Evolutionary conservation across 768 basidiomycete genomes (phyloP).

Genomic region (Pholiota conissans): DNA sequence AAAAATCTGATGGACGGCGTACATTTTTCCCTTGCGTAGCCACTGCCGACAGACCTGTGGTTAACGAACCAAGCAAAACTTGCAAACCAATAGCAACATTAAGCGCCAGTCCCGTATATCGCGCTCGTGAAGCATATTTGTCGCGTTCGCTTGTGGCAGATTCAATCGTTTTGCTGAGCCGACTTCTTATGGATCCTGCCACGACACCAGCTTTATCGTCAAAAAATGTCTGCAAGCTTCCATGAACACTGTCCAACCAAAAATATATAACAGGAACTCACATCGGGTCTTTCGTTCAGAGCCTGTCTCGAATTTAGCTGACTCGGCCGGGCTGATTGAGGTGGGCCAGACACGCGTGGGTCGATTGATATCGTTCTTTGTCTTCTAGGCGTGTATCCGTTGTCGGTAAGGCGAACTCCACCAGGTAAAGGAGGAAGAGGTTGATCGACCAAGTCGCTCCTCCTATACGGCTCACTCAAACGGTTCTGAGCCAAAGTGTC

Average conservation of each 20-base stretch:
- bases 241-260: too few species aligned
- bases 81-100: constrained; percentile 60
- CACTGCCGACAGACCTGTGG: constrained; percentile 58
- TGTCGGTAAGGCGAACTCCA: not conserved
- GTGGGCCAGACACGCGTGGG: not conserved
- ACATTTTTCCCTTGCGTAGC: constrained; percentile 40
- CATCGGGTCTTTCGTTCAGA: not conserved
- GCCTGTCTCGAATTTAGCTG: not conserved
- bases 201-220: not conserved
- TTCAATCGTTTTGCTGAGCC: constrained; percentile 51
- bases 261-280: not conserved
- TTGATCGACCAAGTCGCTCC: not conserved
- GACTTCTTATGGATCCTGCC: constrained; percentile 41
- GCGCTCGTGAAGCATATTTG: constrained; percentile 48
- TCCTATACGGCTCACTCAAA: not conserved
- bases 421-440: not conserved
- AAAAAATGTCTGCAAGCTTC: not conserved
- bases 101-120: constrained; percentile 32
- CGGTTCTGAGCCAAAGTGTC: not conserved
- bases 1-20: constrained; percentile 6
- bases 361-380: constrained; percentile 1
- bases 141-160: constrained; percentile 41
- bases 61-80: constrained; percentile 65
- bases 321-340: not conserved
- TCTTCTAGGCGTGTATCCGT: not conserved